Conservation (phyloP, 768 basidiomycete genomes). For the Lactarius psammicola region DNA sequence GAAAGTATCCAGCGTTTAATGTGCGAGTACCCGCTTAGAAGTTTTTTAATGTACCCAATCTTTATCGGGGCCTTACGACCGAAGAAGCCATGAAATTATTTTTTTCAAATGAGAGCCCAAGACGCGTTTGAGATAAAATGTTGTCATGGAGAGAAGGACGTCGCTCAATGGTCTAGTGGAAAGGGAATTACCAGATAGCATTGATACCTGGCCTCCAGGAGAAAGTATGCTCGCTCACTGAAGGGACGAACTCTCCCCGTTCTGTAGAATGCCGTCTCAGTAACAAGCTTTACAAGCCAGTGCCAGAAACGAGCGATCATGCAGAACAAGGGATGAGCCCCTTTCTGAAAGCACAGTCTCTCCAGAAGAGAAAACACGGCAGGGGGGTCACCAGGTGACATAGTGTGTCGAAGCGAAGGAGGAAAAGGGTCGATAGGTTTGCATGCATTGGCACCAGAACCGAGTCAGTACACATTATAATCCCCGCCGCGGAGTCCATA, state of each 20-base stretch:
- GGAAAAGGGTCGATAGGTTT: not conserved
- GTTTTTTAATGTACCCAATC: conserved; percentile 18
- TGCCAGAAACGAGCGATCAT: conserved; percentile 14
- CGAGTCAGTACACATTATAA: conserved; percentile 1
- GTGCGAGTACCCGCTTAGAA: conserved; percentile 19
- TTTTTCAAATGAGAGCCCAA: conserved; percentile 1
- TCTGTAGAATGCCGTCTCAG: conserved; percentile 22
- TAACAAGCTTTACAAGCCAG: conserved; percentile 17
- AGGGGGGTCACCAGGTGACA: not conserved
- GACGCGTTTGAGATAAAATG: conserved; percentile 4
- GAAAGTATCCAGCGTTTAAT: conserved; percentile 8
- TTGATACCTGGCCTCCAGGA: not conserved
- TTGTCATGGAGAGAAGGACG: not conserved
- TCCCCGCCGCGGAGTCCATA: conserved; percentile 16
- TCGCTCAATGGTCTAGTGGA: not conserved
- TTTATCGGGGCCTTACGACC: not conserved
- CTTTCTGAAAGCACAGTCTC: conserved; percentile 13
- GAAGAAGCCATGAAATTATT: not conserved
- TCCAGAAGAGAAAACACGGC: not conserved
- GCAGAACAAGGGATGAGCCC: conserved; percentile 14
- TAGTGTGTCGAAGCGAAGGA: not conserved
- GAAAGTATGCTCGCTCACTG: conserved; percentile 11
- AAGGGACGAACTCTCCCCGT: conserved; percentile 28
- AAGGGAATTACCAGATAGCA: not conserved
- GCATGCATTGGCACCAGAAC: too few relatives aligned